Evolutionary conservation across 257 asterid species (phyloP), one percentile per base, ranked within the genome.

Genomic region (Echium plantagineum): DNA sequence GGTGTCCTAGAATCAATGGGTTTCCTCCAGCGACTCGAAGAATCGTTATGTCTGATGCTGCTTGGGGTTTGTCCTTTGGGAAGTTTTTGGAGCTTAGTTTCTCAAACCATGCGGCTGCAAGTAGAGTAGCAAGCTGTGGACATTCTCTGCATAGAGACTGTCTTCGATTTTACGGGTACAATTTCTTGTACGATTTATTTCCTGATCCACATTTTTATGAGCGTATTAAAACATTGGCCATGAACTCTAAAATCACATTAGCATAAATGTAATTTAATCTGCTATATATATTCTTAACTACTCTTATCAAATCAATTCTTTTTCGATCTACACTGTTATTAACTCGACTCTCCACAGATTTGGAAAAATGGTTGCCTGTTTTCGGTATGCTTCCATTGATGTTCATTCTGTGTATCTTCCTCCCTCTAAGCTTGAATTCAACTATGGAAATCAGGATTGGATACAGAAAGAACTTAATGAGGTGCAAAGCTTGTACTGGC

Each of bases 61-160:
- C 97, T 22, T 86, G 98, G 98, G 97, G 97, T 16, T 71, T 91
- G 79, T 91, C 98, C 58, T 83, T 91, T 31, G 98, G 98, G 64
- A 91, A 91, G 84, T 91, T 91, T 77, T 79, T 91, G 80, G 98
- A 91, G 80, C 90, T 91, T 67, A 91, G 98, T 71, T 91, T 91
- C 75, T 91, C 97, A 42, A 91, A 88, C 75, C 97, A 91, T 76
- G 98, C 97, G 24, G 98, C 97, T 65, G 98, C 97, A 16, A 91
- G 96, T 68, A 91, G 96, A 83, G 98, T 91, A 64, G 97, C 96
- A 18, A 85, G 95, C 83, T 91, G 98, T 58, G 98, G 98, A 58
- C 98, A 91, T 75, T 91, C 89, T 52, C 72, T 91, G 67, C 98
- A 88, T 71, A 74, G 98, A 77, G 98, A 91, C 70, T 91, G 98